Conservation (phyloP, 2,329 filamentous ascomycete genomes). For the Nigrospora sphaerica region DNA sequence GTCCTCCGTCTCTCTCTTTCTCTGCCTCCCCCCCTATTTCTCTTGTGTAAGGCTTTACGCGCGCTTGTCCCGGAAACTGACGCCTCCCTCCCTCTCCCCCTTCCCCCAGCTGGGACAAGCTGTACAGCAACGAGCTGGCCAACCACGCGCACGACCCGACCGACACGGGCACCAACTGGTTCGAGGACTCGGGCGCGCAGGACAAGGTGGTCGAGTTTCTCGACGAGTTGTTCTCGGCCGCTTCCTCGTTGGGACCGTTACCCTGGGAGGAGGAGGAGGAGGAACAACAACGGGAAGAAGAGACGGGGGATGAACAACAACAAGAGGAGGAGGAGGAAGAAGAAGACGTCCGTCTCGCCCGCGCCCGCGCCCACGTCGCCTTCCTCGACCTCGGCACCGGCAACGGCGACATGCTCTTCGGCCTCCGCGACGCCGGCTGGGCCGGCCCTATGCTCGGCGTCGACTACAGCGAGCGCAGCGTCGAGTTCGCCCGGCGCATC, state of each 20-base stretch:
- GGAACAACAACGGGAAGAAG: neutral
- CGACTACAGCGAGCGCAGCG: constrained; percentile 74
- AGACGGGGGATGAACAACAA: neutral
- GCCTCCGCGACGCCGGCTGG: constrained; percentile 62
- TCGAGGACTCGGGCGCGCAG: constrained; percentile 87
- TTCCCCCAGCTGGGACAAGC: constrained; percentile 60
- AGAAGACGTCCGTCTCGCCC: constrained; percentile 6
- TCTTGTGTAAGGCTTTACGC: too few relatives aligned
- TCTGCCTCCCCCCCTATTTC: too few relatives aligned
- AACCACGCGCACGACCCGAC: constrained; percentile 66
- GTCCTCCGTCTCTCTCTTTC: too few relatives aligned
- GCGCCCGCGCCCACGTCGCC: constrained; percentile 26
- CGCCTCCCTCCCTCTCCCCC: neutral
- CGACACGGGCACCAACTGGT: constrained; percentile 91
- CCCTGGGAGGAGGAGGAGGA: constrained; percentile 11
- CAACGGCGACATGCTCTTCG: constrained; percentile 86
- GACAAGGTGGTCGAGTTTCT: constrained; percentile 70
- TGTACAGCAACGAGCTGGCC: constrained; percentile 63
- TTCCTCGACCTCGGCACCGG: constrained; percentile 89
- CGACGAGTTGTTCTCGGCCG: constrained; percentile 21
- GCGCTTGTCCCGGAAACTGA: too few relatives aligned
- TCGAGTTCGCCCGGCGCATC: constrained; percentile 66
- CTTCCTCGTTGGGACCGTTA: neutral
- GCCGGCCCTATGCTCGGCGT: constrained; percentile 70
- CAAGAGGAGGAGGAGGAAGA: constrained; percentile 16